These are phyloP conservation scores for Mycena sp. DNA, from an alignment of 1,284 basidiomycete species.

Conservation along the genomic window DNA sequence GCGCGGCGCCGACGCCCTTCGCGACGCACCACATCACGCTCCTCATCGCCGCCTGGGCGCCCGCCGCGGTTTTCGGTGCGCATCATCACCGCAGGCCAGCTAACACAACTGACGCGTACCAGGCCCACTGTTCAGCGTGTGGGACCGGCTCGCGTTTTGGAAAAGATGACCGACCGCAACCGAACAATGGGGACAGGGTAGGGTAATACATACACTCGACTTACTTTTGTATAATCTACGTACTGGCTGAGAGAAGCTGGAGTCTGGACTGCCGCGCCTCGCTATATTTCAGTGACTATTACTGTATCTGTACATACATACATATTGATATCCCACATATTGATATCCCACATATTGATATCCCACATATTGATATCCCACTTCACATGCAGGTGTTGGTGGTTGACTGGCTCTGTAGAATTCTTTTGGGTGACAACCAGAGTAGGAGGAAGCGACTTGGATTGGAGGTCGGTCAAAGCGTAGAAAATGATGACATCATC, in stretches of 20 bases:
- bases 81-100: background rate
- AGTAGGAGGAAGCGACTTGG: too few species aligned
- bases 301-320: conserved; percentile 18
- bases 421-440: too few species aligned
- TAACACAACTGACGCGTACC: background rate
- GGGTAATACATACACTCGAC: background rate
- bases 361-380: too few species aligned
- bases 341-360: too few species aligned
- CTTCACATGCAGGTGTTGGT: too few species aligned
- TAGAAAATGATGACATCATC: too few species aligned
- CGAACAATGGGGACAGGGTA: background rate
- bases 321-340: too few species aligned
- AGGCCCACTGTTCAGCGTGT: background rate
- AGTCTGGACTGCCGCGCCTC: background rate
- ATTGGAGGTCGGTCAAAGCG: too few species aligned
- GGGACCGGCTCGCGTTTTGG: background rate
- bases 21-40: conserved; percentile 64
- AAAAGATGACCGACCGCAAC: background rate
- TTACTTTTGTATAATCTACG: conserved; percentile 1
- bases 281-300: background rate
- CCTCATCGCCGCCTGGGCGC: conserved; percentile 60
- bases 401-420: too few species aligned
- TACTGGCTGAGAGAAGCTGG: background rate
- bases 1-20: conserved; percentile 46
- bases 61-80: conserved; percentile 54